Percentiles rank a stretch among this genome's conserved stretches.
Conservation (phyloP, 305 asterid species). For the Fraxinus platypoda region DNA sequence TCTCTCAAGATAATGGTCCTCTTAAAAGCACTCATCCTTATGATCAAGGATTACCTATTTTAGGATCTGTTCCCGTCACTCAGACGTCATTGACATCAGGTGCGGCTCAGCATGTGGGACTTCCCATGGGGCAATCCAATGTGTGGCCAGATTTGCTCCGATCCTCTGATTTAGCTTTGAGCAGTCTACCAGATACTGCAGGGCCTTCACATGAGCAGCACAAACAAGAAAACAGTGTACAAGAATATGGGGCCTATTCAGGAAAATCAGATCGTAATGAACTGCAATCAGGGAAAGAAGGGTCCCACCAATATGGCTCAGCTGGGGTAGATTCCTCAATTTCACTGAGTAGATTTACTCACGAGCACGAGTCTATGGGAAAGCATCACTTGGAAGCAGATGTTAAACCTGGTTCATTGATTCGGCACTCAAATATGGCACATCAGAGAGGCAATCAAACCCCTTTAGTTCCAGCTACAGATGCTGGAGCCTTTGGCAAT, state of each 20-base stretch:
- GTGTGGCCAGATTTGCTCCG: slow-evolving; percentile 28
- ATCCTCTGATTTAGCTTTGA: slow-evolving; percentile 41
- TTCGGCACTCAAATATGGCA: slow-evolving; percentile 30
- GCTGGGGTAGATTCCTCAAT: slow-evolving; percentile 24
- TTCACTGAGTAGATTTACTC: slow-evolving; percentile 19
- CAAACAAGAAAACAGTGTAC: slow-evolving; percentile 24
- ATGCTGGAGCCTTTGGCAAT: slow-evolving; percentile 33
- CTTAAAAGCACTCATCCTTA: background rate
- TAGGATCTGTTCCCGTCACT: slow-evolving; percentile 26
- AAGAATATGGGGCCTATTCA: slow-evolving; percentile 17
- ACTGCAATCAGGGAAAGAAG: slow-evolving; percentile 25
- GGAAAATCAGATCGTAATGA: slow-evolving; percentile 27
- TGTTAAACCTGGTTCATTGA: slow-evolving; percentile 23
- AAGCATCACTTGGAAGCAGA: slow-evolving; percentile 24
- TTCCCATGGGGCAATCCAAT: slow-evolving; percentile 24
- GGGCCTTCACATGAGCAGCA: slow-evolving; percentile 31
- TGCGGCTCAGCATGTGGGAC: slow-evolving; percentile 26
- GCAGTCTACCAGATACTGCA: slow-evolving; percentile 30
- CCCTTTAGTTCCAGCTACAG: slow-evolving; percentile 25
- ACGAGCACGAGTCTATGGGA: slow-evolving; percentile 27
- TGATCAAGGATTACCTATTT: slow-evolving; percentile 23
- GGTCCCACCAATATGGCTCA: slow-evolving; percentile 24
- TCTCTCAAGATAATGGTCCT: slow-evolving; percentile 26
- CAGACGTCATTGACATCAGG: slow-evolving; percentile 26
- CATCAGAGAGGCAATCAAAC: slow-evolving; percentile 28